These are phyloP conservation scores for Fusarium annulatum DNA, from an alignment of 2,329 filamentous ascomycete genomes.

Conservation along the genomic window DNA sequence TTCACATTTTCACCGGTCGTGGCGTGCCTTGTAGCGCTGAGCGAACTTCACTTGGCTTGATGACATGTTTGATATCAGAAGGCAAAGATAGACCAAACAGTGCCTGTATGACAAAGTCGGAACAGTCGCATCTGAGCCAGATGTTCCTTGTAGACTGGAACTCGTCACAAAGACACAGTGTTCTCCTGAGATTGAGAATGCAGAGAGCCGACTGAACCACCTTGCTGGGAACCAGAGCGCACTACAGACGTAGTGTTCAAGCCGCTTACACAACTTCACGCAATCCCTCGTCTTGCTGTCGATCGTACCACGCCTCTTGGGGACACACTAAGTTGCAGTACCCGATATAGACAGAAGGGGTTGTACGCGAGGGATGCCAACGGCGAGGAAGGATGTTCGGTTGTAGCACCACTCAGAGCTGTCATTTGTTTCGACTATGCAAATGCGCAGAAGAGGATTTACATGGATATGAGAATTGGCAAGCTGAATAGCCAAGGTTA, in stretches of 20 bases:
- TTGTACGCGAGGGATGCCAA: conserved; percentile 29
- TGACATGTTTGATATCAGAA: conserved; percentile 11
- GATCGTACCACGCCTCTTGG: conserved; percentile 36
- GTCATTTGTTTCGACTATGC: conserved; percentile 16
- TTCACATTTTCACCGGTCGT: conserved; percentile 17
- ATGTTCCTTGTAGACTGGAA: background rate
- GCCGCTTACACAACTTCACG: conserved; percentile 41
- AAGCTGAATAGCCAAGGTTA: conserved; percentile 28
- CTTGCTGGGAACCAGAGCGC: conserved; percentile 30
- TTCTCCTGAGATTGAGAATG: conserved; percentile 19
- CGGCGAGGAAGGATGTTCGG: conserved; percentile 18
- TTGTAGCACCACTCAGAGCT: conserved; percentile 25
- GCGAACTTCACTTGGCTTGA: conserved; percentile 18
- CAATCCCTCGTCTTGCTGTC: conserved; percentile 29
- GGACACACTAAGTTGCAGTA: conserved; percentile 23
- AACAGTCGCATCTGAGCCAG: background rate
- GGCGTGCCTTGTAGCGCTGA: conserved; percentile 27
- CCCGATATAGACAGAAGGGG: conserved; percentile 27
- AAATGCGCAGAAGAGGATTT: background rate
- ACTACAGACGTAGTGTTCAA: conserved; percentile 28
- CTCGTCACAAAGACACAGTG: conserved; percentile 12
- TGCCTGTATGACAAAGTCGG: background rate
- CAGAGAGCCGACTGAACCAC: conserved; percentile 30
- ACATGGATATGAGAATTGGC: background rate
- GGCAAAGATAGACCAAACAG: background rate